Conservation (phyloP, 208 protist species). For the Crithidia bombi region DNA sequence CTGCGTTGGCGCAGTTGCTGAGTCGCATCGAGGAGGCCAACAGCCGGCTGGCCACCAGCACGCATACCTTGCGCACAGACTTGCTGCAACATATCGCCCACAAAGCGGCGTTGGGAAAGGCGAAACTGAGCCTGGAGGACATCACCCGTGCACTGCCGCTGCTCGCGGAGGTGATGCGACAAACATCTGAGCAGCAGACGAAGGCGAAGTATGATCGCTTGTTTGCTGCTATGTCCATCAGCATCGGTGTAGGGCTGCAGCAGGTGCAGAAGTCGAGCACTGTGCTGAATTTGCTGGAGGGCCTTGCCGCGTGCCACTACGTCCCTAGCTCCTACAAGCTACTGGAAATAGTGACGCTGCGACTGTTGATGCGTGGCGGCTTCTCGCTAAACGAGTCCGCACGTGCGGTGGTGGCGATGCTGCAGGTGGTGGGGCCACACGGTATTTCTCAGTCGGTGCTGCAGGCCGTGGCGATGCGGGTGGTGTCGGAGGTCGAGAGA, state of each 20-base stretch:
- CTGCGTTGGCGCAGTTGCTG: constrained; percentile 60
- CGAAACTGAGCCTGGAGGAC: constrained; percentile 50
- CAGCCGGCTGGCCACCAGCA: neutral
- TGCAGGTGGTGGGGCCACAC: constrained; percentile 38
- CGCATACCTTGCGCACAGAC: constrained; percentile 49
- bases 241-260: constrained; percentile 67
- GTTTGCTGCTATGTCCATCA: constrained; percentile 47
- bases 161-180: constrained; percentile 36
- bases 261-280: constrained; percentile 20
- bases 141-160: constrained; percentile 67
- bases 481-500: constrained; percentile 21
- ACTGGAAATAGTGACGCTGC: constrained; percentile 73
- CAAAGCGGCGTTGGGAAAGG: constrained; percentile 51
- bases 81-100: constrained; percentile 76
- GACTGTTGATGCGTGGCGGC: constrained; percentile 34
- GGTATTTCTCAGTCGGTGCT: constrained; percentile 49
- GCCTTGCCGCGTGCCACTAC: constrained; percentile 63
- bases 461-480: constrained; percentile 46
- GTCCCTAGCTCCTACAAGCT: constrained; percentile 56
- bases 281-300: constrained; percentile 60
- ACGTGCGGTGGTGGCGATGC: constrained; percentile 45
- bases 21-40: constrained; percentile 44
- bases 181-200: constrained; percentile 28
- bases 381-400: constrained; percentile 38
- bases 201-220: constrained; percentile 45